A percentile compares a stretch with the other conserved stretches of the same genome.
These are phyloP conservation scores for Podosphaera xanthii DNA, from an alignment of 2,329 filamentous ascomycete genomes.

Conservation along the genomic window DNA sequence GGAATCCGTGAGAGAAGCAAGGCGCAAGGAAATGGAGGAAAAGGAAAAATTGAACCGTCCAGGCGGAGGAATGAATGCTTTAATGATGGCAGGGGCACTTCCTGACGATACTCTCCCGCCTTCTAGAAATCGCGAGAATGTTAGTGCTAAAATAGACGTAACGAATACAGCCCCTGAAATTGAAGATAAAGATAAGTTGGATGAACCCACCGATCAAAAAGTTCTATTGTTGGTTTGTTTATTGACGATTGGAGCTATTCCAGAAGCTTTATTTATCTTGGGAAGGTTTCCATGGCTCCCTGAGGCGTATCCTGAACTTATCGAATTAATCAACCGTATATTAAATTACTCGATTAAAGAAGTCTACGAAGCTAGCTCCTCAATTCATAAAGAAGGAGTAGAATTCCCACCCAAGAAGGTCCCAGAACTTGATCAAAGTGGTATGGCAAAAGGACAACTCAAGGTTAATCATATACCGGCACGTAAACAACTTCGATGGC, in stretches of 20 bases:
- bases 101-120: slow-evolving; percentile 51
- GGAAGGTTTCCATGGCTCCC: slow-evolving; percentile 84
- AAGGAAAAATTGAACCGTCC: slow-evolving; percentile 48
- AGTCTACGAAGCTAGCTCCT: slow-evolving; percentile 29
- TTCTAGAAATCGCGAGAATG: slow-evolving; percentile 23
- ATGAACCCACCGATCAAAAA: slow-evolving; percentile 73
- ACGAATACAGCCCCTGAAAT: slow-evolving; percentile 23
- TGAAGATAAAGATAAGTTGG: slow-evolving; percentile 28
- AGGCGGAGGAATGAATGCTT: slow-evolving; percentile 55
- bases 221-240: slow-evolving; percentile 63
- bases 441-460: slow-evolving; percentile 45
- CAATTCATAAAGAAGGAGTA: slow-evolving; percentile 18
- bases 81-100: slow-evolving; percentile 69
- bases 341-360: slow-evolving; percentile 62
- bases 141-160: slow-evolving; percentile 26
- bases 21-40: slow-evolving; percentile 55
- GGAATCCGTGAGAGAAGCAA: slow-evolving; percentile 45
- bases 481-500: slow-evolving; percentile 60
- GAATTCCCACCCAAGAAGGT: slow-evolving; percentile 24
- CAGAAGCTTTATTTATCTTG: slow-evolving; percentile 78
- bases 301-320: slow-evolving; percentile 61
- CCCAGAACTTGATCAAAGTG: slow-evolving; percentile 37
- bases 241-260: slow-evolving; percentile 74
- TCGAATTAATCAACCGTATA: slow-evolving; percentile 65
- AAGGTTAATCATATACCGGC: slow-evolving; percentile 33